A percentile compares a stretch with the other conserved stretches of the same genome.
Evolutionary conservation across 768 basidiomycete genomes (phyloP).

Genomic region (Tricholomella constricta): DNA sequence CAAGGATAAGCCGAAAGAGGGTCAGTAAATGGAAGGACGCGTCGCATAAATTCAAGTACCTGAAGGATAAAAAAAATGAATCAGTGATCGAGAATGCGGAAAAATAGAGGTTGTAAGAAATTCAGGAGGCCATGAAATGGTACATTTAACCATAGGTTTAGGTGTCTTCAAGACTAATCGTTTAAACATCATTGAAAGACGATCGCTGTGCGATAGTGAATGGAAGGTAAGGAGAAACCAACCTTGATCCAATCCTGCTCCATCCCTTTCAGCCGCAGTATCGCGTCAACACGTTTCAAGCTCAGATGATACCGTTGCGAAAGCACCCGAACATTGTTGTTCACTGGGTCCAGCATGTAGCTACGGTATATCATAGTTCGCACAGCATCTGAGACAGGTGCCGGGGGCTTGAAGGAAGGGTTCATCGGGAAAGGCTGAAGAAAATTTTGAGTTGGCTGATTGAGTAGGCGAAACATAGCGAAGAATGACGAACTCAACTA

Average conservation of each 20-base stretch:
- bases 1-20: slow-evolving; percentile 1
- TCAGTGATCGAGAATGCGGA: slow-evolving; percentile 17
- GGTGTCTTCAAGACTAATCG: slow-evolving; percentile 96
- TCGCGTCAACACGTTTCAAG: slow-evolving; percentile 80
- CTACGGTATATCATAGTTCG: slow-evolving; percentile 59
- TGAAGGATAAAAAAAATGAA: slow-evolving; percentile 11
- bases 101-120: slow-evolving; percentile 12
- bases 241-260: slow-evolving; percentile 77
- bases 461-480: slow-evolving; percentile 1
- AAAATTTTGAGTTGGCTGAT: slow-evolving; percentile 12
- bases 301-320: slow-evolving; percentile 66
- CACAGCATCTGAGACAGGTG: slow-evolving; percentile 67
- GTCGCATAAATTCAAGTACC: slow-evolving; percentile 18
- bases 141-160: slow-evolving; percentile 63
- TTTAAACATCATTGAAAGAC: slow-evolving; percentile 49
- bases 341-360: slow-evolving; percentile 59
- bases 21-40: slow-evolving; percentile 15
- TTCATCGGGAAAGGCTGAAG: slow-evolving; percentile 87
- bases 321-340: slow-evolving; percentile 59
- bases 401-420: slow-evolving; percentile 77
- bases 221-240: slow-evolving; percentile 27
- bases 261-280: slow-evolving; percentile 78
- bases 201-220: slow-evolving; percentile 17
- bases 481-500: slow-evolving; percentile 48
- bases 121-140: slow-evolving; percentile 26